Percentiles rank a stretch among this genome's conserved stretches.
Evolutionary conservation across 2,329 filamentous ascomycete species (phyloP).

Genomic region (Phyllachora maydis): DNA sequence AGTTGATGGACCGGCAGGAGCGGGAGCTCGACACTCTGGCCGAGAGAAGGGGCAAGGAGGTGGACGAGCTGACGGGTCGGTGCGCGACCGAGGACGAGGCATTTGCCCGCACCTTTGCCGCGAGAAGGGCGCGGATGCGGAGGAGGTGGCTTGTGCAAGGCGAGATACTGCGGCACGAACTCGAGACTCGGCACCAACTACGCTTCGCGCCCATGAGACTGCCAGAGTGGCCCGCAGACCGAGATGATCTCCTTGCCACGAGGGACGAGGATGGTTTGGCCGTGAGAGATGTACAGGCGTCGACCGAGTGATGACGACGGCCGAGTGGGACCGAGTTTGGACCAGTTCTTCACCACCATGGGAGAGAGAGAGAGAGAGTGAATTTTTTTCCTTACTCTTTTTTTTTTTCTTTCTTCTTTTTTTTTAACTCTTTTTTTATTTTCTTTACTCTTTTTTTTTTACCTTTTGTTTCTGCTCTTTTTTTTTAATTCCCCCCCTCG

Average conservation of each 20-base stretch:
- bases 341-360: conserved; percentile 11
- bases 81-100: conserved; percentile 28
- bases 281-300: no score
- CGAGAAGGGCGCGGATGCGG: conserved; percentile 21
- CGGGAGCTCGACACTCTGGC: conserved; percentile 24
- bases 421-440: conserved; percentile 2
- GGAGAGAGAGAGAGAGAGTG: no score
- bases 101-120: conserved; percentile 20
- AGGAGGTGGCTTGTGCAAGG: conserved; percentile 30
- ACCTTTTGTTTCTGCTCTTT: no score
- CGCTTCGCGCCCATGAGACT: conserved; percentile 18
- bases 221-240: conserved; percentile 16
- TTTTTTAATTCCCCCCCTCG: no score
- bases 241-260: no score
- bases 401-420: conserved; percentile 7
- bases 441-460: conserved; percentile 2
- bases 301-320: no score
- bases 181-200: conserved; percentile 21
- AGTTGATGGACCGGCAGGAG: conserved; percentile 32
- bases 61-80: conserved; percentile 22
- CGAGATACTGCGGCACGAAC: conserved; percentile 29
- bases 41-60: conserved; percentile 22
- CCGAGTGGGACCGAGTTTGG: no score
- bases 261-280: conserved; percentile 1
- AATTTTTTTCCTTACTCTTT: conserved; percentile 10